Evolutionary conservation across 2,329 filamentous ascomycete species (phyloP).

Genomic region (Claviceps sorghi): DNA sequence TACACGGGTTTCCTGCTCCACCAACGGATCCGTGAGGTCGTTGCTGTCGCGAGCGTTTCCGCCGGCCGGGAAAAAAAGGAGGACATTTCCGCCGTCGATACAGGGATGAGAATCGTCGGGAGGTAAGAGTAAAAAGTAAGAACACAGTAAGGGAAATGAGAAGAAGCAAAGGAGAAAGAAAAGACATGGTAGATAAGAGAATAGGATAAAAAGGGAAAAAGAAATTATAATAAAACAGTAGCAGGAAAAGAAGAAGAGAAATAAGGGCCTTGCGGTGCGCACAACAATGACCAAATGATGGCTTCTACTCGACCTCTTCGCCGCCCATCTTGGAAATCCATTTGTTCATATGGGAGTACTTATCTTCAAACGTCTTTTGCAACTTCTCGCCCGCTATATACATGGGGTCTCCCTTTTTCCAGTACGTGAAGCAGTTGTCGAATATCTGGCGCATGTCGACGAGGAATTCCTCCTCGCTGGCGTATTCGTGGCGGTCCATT

Average conservation of each 20-base stretch:
- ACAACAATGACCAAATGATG: not conserved
- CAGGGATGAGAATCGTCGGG: too few relatives aligned
- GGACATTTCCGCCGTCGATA: too few relatives aligned
- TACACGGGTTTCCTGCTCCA: too few relatives aligned
- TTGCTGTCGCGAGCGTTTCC: too few relatives aligned
- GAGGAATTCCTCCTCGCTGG: conserved; percentile 36
- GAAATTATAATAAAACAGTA: not conserved
- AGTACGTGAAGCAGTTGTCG: conserved; percentile 49
- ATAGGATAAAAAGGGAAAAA: not conserved
- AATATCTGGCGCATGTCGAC: conserved; percentile 48
- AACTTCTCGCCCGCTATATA: conserved; percentile 41
- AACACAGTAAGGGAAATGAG: not conserved
- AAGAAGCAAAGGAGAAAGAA: not conserved
- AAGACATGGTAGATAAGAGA: not conserved
- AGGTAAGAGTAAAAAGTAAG: too few relatives aligned
- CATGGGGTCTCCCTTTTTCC: conserved; percentile 40
- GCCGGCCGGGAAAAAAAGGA: too few relatives aligned
- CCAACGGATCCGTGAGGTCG: too few relatives aligned
- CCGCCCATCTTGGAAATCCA: conserved; percentile 41
- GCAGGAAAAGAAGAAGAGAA: not conserved
- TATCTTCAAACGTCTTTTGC: conserved; percentile 44
- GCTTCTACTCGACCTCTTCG: conserved; percentile 17
- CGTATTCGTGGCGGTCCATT: conserved; percentile 40
- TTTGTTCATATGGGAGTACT: conserved; percentile 43
- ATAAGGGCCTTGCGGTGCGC: not conserved